These are phyloP conservation scores for Coemansia sp. DNA, from an alignment of 192 early-diverging fungal genomes.

Conservation along the genomic window DNA sequence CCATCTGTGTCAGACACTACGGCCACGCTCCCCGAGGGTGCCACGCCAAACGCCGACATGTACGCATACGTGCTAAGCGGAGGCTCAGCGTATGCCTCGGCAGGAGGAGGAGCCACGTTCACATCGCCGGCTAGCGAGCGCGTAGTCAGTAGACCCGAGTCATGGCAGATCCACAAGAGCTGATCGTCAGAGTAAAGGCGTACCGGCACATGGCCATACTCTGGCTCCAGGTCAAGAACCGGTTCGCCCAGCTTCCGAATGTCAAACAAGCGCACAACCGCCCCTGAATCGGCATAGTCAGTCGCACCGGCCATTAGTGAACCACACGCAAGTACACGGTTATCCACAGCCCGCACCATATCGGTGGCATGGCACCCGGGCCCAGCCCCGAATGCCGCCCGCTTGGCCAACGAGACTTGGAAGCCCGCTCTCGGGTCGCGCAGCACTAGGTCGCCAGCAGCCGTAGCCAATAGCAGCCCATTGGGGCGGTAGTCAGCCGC, in stretches of 20 bases:
- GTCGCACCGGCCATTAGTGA: not conserved
- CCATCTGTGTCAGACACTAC: conserved; percentile 78
- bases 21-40: conserved; percentile 73
- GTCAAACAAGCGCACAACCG: conserved; percentile 29
- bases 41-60: conserved; percentile 73
- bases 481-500: not conserved
- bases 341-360: conserved; percentile 5
- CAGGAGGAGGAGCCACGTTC: not conserved
- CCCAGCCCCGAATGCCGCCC: conserved; percentile 5
- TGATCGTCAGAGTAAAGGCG: conserved; percentile 40
- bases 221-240: conserved; percentile 11
- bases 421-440: conserved; percentile 30
- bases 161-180: conserved; percentile 30
- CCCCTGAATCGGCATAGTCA: not conserved
- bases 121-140: not conserved
- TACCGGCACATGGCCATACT: conserved; percentile 23
- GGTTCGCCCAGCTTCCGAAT: conserved; percentile 23
- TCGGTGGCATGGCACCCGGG: conserved; percentile 24
- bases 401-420: not conserved
- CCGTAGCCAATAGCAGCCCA: conserved; percentile 22
- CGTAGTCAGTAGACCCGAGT: conserved; percentile 27
- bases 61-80: conserved; percentile 58
- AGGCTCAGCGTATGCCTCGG: conserved; percentile 16
- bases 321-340: conserved; percentile 25
- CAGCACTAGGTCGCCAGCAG: conserved; percentile 19